phyloP scores from a whole-genome alignment of 345 rosid species.

The Heritiera fomes region DNA sequence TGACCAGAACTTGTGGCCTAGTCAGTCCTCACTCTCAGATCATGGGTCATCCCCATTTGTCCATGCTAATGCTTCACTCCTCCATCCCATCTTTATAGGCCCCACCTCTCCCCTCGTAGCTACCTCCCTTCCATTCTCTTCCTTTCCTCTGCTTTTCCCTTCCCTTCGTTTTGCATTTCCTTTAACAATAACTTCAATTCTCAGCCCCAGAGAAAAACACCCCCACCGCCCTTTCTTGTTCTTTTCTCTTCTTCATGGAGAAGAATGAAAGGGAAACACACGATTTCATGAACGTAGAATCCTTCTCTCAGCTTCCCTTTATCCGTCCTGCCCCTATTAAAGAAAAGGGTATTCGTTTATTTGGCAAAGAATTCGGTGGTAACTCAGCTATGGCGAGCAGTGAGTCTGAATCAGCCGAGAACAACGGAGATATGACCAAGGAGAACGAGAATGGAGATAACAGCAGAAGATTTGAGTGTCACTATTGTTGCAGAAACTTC shows the following conservation, averaged over 20 bases:
- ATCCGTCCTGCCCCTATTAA: slow-evolving; percentile 55
- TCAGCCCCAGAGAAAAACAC: neutral
- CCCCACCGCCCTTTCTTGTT: neutral
- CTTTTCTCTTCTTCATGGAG: slow-evolving; percentile 20
- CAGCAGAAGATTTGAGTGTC: slow-evolving; percentile 83
- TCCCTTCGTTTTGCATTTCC: neutral
- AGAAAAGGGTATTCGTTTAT: slow-evolving; percentile 74
- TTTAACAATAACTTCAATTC: neutral
- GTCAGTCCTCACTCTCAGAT: slow-evolving; percentile 50
- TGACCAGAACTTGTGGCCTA: slow-evolving; percentile 48
- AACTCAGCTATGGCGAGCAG: slow-evolving; percentile 22
- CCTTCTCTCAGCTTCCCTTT: slow-evolving; percentile 64
- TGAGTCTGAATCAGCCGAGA: slow-evolving; percentile 36
- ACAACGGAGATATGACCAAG: slow-evolving; percentile 36
- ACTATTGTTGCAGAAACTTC: slow-evolving; percentile 93
- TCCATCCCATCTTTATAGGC: slow-evolving; percentile 25
- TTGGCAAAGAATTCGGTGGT: slow-evolving; percentile 78
- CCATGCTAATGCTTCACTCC: slow-evolving; percentile 41
- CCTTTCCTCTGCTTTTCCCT: neutral
- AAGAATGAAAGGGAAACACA: slow-evolving; percentile 48
- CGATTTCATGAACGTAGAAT: slow-evolving; percentile 64
- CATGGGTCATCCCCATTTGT: slow-evolving; percentile 32
- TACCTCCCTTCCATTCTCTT: neutral
- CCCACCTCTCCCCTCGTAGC: slow-evolving; percentile 6
- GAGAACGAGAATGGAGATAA: slow-evolving; percentile 45